Evolutionary conservation across 176 grass and related monocot species (phyloP).

Genomic region (Eleusine indica): DNA sequence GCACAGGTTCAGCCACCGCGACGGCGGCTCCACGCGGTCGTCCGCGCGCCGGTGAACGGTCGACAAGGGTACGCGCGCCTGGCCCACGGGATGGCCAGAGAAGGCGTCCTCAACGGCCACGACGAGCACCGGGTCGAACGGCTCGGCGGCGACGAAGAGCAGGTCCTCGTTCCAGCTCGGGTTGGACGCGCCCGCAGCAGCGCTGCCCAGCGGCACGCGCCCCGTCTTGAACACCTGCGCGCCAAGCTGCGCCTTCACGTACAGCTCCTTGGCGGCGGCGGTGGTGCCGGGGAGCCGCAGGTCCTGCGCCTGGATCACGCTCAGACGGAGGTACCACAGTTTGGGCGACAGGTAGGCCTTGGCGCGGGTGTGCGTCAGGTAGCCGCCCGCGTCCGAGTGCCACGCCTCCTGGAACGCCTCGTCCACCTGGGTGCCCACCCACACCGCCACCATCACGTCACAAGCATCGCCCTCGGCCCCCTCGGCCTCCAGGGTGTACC

Average conservation of each 20-base stretch:
- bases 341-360: slow-evolving; percentile 96
- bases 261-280: slow-evolving; percentile 74
- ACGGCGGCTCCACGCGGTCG: slow-evolving; percentile 78
- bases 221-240: slow-evolving; percentile 86
- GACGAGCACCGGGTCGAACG: slow-evolving; percentile 79
- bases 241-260: slow-evolving; percentile 88
- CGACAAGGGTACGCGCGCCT: slow-evolving; percentile 69
- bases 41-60: slow-evolving; percentile 76
- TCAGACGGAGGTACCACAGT: slow-evolving; percentile 91
- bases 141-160: slow-evolving; percentile 91
- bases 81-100: slow-evolving; percentile 60
- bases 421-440: slow-evolving; percentile 95
- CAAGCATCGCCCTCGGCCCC: slow-evolving; percentile 30
- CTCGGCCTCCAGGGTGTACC: slow-evolving; percentile 78
- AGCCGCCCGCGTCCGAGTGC: slow-evolving; percentile 91
- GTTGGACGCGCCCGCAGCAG: slow-evolving; percentile 65
- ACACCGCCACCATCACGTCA: slow-evolving; percentile 93
- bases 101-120: slow-evolving; percentile 80
- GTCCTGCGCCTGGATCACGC: slow-evolving; percentile 94
- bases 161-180: slow-evolving; percentile 98
- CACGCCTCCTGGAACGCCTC: slow-evolving; percentile 98
- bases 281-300: slow-evolving; percentile 56
- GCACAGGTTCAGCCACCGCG: slow-evolving; percentile 90
- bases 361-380: slow-evolving; percentile 77
- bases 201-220: slow-evolving; percentile 64